A percentile compares a stretch with the other conserved stretches of the same genome.
Evolutionary conservation across 768 basidiomycete species (phyloP).

Genomic region (Filobasidium floriforme): DNA sequence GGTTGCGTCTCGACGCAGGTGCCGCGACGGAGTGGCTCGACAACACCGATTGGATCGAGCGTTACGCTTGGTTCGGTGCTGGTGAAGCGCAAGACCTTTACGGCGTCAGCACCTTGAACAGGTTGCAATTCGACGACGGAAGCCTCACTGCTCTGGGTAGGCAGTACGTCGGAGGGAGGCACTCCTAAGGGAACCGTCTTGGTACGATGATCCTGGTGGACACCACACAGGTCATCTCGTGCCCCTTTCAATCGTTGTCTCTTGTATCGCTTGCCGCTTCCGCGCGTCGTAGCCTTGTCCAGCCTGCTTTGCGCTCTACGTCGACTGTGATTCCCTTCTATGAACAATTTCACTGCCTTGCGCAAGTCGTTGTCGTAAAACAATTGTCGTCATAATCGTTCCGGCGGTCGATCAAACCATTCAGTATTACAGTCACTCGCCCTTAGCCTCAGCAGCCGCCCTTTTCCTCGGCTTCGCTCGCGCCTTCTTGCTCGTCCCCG

Average conservation of each 20-base stretch:
- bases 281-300: too few relatives aligned
- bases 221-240: too few relatives aligned
- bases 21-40: conserved; percentile 17
- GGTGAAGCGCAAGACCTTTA: not conserved
- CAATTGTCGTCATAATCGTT: too few relatives aligned
- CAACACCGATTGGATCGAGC: conserved; percentile 4
- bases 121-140: conserved; percentile 19
- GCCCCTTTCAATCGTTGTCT: not conserved
- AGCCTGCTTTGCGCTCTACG: too few relatives aligned
- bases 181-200: not conserved
- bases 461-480: too few relatives aligned
- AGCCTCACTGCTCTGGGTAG: conserved; percentile 12
- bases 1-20: not conserved
- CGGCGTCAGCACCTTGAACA: conserved; percentile 16
- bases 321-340: not conserved
- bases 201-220: not conserved
- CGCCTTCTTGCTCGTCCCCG: too few relatives aligned
- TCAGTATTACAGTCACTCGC: too few relatives aligned
- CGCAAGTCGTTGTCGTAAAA: not conserved
- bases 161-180: conserved; percentile 16
- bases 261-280: not conserved
- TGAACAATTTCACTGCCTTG: not conserved
- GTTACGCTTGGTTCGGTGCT: conserved; percentile 24
- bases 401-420: too few relatives aligned
- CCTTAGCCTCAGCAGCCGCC: too few relatives aligned